Evolutionary conservation across 1,139 yeast species (phyloP).

Genomic region (Yamadazyma triangularis): DNA sequence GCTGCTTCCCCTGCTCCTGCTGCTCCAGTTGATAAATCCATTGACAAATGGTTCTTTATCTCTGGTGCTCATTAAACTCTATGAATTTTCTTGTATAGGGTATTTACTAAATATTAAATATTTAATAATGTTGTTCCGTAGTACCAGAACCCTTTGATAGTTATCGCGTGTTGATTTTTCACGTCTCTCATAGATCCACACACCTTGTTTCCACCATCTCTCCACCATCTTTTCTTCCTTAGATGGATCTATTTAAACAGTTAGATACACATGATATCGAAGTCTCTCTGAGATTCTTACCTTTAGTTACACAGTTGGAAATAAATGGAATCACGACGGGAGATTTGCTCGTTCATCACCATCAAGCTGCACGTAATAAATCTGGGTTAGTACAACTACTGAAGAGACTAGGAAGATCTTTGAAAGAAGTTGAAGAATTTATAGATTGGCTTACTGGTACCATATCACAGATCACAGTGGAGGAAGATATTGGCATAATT

Average conservation of each 20-base stretch:
- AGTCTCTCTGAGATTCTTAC: constrained; percentile 6
- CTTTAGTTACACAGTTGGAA: constrained; percentile 8
- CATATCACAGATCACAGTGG: no score
- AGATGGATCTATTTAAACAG: constrained; percentile 8
- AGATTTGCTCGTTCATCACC: constrained; percentile 6
- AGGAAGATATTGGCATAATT: background rate
- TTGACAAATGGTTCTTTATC: constrained; percentile 99
- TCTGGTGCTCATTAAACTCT: constrained; percentile 76
- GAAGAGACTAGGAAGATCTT: constrained; percentile 41
- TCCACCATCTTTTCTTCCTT: no score
- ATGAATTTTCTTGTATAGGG: no score
- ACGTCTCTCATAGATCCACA: no score
- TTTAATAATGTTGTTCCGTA: no score
- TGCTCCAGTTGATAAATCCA: constrained; percentile 93
- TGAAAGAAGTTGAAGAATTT: constrained; percentile 41
- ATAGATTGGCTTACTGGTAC: constrained; percentile 5
- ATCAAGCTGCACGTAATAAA: background rate
- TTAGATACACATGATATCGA: constrained; percentile 3
- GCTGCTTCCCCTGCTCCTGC: constrained; percentile 68
- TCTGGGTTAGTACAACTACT: constrained; percentile 26
- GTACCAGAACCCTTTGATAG: no score
- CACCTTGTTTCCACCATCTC: no score
- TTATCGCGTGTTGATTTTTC: no score
- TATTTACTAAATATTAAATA: no score
- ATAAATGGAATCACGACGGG: constrained; percentile 10